phyloP scores from a whole-genome alignment of 805 yeast genomes.

The Wickerhamomyces strasburgensis region DNA sequence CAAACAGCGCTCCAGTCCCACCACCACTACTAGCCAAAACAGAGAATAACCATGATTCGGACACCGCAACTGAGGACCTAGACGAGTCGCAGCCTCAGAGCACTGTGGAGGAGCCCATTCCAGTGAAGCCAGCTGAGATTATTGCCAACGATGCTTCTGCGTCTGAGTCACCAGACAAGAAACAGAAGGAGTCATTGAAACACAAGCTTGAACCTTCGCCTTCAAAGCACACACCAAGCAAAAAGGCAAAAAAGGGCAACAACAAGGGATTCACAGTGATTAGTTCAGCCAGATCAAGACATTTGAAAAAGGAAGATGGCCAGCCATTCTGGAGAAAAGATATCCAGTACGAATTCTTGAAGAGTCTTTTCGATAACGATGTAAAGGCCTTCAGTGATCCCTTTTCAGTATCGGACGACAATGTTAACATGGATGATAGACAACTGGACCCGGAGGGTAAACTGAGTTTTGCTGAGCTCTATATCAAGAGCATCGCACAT shows the following conservation, averaged over 20 bases:
- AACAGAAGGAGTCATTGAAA: constrained; percentile 1
- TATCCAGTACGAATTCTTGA: constrained; percentile 76
- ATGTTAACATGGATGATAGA: constrained; percentile 28
- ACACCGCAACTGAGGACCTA: neutral
- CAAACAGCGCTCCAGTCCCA: no score
- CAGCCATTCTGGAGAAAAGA: constrained; percentile 88
- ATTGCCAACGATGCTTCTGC: neutral
- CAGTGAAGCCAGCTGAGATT: neutral
- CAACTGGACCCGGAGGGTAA: constrained; percentile 35
- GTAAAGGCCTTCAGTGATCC: constrained; percentile 64
- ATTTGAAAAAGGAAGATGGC: constrained; percentile 84
- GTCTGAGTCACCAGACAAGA: neutral
- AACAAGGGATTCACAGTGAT: constrained; percentile 16
- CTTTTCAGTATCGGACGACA: constrained; percentile 38
- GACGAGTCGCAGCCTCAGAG: neutral
- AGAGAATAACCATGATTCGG: neutral
- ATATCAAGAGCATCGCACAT: constrained; percentile 75
- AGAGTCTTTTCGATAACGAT: constrained; percentile 57
- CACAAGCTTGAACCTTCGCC: constrained; percentile 7
- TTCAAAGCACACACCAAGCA: constrained; percentile 8
- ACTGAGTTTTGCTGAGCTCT: constrained; percentile 78
- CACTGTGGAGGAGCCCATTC: no score
- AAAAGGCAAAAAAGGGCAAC: constrained; percentile 12
- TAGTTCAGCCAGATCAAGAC: constrained; percentile 39
- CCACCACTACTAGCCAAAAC: no score